phyloP scores from a whole-genome alignment of 225 moss, liverwort and hornwort genomes.

The Rhytidiadelphus loreus region DNA sequence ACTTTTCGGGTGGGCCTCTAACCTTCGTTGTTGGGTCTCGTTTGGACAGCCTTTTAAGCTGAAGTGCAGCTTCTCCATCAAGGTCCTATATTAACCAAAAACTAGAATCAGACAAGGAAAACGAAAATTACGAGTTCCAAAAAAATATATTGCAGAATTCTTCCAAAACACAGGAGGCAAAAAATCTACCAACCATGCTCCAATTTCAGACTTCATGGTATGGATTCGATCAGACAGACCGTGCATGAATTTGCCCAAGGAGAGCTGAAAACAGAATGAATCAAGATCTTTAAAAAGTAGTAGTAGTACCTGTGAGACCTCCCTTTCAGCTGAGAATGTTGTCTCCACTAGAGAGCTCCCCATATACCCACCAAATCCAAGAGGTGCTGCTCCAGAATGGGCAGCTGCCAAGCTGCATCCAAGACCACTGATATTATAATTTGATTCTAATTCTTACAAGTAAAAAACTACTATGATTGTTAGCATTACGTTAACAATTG shows the following conservation, averaged over 20 bases:
- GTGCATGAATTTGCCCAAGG: neutral
- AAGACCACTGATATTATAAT: neutral
- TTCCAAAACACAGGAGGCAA: neutral
- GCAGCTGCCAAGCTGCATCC: conserved; percentile 65
- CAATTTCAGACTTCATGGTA: neutral
- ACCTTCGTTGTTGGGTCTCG: conserved; percentile 96
- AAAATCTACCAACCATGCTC: neutral
- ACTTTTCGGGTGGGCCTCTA: neutral
- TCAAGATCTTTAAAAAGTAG: neutral
- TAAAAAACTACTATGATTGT: neutral
- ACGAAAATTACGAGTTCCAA: neutral
- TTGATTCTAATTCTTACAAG: neutral
- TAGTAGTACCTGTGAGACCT: conserved; percentile 40
- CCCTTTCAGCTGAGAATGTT: conserved; percentile 38
- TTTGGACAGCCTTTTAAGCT: conserved; percentile 80
- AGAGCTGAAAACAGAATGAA: neutral
- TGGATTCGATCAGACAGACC: neutral
- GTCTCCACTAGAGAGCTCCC: conserved; percentile 59
- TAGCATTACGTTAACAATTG: neutral
- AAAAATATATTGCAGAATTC: neutral
- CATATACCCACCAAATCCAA: conserved; percentile 81
- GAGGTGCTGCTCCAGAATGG: conserved; percentile 46
- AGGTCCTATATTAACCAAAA: conserved; percentile 43
- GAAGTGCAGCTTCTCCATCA: conserved; percentile 74
- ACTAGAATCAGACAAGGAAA: neutral